Evolutionary conservation across 345 rosid genomes (phyloP), one percentile per base, ranked within the genome.

Genomic region (Salix brachista): DNA sequence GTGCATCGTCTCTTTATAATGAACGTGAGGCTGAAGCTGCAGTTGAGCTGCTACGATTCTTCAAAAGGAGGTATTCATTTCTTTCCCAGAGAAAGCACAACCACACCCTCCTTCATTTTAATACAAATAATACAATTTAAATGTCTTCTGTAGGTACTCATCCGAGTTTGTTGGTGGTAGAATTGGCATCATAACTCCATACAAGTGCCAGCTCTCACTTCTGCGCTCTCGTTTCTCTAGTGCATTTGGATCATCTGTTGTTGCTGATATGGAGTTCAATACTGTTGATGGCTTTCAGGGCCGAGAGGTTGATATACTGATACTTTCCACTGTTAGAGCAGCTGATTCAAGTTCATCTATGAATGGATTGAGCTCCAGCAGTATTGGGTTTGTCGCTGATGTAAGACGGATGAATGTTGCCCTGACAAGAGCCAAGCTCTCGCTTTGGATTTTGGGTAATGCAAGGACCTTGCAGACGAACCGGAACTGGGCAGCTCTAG

Each of bases 271-370:
- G 90, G 99, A 93, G 77, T 87, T 96, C 74, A 96, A 91, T 81
- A 96, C 99, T 17, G 94, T 93, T 48, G 99, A 93, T 72, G 99
- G 99, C 66, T 96, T 96, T 87, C 99, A 96, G 82, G 98, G 97
- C 64, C 85, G 97, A 65, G 99, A 96, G 84, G 97, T 93, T 75
- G 98, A 92, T 81, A 87, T 96, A 79, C 80, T 96, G 77, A 88
- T 96, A 71, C 87, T 96, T 70, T 96, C 98, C 80, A 96, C 98
- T 23, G 98, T 96, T 56, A 89, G 99, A 85, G 99, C 98, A 65
- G 80, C 91, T 65, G 83, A 84, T 77, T 79, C 90, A 46, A 19
- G 54, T 70, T 82, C 86, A 78, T 72, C 72, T 46, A 42, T 74
- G 25, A 74, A 71, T 69, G 86, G 84, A 65, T 39, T 71, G 72